Conservation (phyloP, 148 eudicot species). For the Rhododendron kiyosumense region DNA sequence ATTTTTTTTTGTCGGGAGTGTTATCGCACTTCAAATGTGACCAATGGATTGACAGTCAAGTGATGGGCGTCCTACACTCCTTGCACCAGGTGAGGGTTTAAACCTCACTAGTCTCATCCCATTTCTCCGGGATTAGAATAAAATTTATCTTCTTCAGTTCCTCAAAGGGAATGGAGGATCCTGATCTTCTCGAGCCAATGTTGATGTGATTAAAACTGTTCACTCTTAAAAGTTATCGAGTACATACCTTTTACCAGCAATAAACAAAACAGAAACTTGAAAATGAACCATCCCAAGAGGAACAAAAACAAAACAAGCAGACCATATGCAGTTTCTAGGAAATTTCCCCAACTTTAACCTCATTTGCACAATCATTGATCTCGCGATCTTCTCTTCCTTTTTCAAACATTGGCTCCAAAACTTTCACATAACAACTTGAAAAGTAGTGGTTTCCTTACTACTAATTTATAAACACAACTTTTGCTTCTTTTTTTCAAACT, state of each 20-base stretch:
- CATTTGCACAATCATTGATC: background rate
- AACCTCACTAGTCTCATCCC: no score
- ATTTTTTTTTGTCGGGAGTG: no score
- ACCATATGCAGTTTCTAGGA: slow-evolving; percentile 9
- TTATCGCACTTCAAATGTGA: no score
- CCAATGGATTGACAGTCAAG: no score
- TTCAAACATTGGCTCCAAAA: slow-evolving; percentile 9
- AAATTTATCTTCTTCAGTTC: no score
- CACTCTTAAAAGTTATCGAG: background rate
- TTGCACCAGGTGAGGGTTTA: no score
- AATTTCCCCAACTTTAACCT: slow-evolving; percentile 15
- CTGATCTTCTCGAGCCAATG: no score
- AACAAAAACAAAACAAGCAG: background rate
- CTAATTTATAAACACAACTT: slow-evolving; percentile 5
- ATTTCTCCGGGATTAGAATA: no score
- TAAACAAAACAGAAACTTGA: slow-evolving; percentile 23
- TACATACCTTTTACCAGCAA: slow-evolving; percentile 4
- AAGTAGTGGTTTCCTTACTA: background rate
- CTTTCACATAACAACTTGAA: background rate
- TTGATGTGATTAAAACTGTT: no score
- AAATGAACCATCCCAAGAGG: background rate
- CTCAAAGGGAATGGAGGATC: background rate
- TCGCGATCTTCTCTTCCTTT: slow-evolving; percentile 11
- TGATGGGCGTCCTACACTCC: no score
- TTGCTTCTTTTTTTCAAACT: slow-evolving; percentile 31